These are phyloP conservation scores for Trichoderma oligosporum DNA, from an alignment of 2,329 filamentous ascomycete genomes.

Conservation along the genomic window DNA sequence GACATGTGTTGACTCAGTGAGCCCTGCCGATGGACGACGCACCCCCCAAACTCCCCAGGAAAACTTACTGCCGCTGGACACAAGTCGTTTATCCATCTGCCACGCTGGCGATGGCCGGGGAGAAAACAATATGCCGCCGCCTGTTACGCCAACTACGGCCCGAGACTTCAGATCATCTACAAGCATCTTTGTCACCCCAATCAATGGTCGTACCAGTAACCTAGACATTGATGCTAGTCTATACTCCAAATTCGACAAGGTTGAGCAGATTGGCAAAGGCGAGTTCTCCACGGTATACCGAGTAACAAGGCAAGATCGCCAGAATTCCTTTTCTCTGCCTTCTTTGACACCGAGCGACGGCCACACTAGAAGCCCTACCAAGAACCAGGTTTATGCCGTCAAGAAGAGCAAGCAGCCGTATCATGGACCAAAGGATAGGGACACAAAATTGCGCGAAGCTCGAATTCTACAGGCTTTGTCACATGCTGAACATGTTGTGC, in stretches of 20 bases:
- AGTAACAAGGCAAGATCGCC: conserved; percentile 50
- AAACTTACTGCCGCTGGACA: conserved; percentile 69
- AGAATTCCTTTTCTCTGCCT: conserved; percentile 37
- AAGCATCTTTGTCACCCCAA: conserved; percentile 59
- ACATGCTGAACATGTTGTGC: conserved; percentile 79
- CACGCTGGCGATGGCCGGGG: conserved; percentile 44
- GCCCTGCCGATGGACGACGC: conserved; percentile 55
- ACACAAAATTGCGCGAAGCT: conserved; percentile 80
- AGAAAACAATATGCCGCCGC: conserved; percentile 43
- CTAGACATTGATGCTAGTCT: conserved; percentile 71
- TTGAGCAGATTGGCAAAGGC: conserved; percentile 76
- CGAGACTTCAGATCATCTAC: conserved; percentile 50
- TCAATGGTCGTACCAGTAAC: conserved; percentile 65
- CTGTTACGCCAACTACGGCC: conserved; percentile 75
- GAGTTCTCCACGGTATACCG: conserved; percentile 93
- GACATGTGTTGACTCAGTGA: conserved; percentile 50
- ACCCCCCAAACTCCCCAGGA: conserved; percentile 79
- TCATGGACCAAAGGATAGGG: conserved; percentile 73
- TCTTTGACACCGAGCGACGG: conserved; percentile 44
- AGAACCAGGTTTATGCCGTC: conserved; percentile 74
- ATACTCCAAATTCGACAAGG: conserved; percentile 71
- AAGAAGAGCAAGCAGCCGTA: conserved; percentile 88
- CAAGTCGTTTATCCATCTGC: conserved; percentile 79
- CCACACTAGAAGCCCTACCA: conserved; percentile 50
- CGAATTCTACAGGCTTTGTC: conserved; percentile 71